Evolutionary conservation across 2,329 filamentous ascomycete genomes (phyloP).

Genomic region (Fusarium succisae): DNA sequence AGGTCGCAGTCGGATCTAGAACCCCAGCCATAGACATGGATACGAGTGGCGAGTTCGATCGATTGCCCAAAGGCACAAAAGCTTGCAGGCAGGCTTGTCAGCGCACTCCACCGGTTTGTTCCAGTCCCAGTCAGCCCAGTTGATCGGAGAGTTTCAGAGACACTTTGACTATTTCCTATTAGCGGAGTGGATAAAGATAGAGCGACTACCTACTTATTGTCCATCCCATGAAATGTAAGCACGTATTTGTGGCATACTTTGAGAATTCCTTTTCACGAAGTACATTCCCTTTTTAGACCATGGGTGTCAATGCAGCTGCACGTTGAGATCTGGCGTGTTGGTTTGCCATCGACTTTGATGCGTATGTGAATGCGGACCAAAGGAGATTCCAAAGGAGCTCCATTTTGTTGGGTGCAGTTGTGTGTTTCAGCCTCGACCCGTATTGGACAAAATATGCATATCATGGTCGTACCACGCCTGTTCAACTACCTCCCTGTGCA

Average conservation of each 20-base stretch:
- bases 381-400: background rate
- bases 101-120: conserved; percentile 23
- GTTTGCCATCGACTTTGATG: conserved; percentile 15
- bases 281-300: conserved; percentile 28
- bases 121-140: background rate
- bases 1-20: conserved; percentile 1
- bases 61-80: background rate
- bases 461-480: background rate
- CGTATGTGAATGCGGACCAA: background rate
- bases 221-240: background rate
- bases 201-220: background rate
- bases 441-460: background rate
- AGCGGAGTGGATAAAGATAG: conserved; percentile 4
- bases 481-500: background rate
- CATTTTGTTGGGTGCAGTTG: conserved; percentile 2
- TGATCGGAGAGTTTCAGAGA: conserved; percentile 4
- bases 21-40: conserved; percentile 12
- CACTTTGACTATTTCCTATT: background rate
- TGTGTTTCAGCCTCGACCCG: conserved; percentile 7
- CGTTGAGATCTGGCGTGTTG: conserved; percentile 21
- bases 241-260: background rate
- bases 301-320: conserved; percentile 25
- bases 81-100: background rate
- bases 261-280: conserved; percentile 10
- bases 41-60: conserved; percentile 4